A percentile compares a stretch with the other conserved stretches of the same genome.
These are phyloP conservation scores for Aureoboletus auriporus DNA, from an alignment of 768 basidiomycete species.

Conservation along the genomic window DNA sequence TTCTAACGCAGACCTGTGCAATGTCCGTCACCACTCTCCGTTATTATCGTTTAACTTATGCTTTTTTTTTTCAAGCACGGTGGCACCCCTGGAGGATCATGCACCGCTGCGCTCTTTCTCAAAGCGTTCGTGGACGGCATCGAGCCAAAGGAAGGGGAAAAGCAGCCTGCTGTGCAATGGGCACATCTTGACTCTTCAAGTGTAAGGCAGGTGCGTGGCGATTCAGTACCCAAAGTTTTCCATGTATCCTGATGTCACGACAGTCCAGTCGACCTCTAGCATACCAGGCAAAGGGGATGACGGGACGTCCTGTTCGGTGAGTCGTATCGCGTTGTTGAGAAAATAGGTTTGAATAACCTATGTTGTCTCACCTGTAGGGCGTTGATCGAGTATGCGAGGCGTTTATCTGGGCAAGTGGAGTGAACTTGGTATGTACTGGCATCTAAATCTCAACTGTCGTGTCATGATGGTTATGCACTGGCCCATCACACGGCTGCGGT, in stretches of 20 bases:
- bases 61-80: conserved; percentile 46
- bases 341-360: neutral
- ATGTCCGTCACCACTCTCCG: conserved; percentile 25
- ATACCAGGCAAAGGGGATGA: conserved; percentile 75
- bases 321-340: conserved; percentile 15
- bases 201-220: conserved; percentile 57
- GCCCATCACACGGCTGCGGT: too few relatives aligned
- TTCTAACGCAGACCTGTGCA: conserved; percentile 80
- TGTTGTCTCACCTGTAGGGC: conserved; percentile 17
- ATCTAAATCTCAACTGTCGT: too few relatives aligned
- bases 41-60: neutral
- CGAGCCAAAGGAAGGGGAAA: conserved; percentile 54
- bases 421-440: too few relatives aligned
- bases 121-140: conserved; percentile 78
- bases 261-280: conserved; percentile 50
- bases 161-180: conserved; percentile 62
- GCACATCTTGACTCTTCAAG: conserved; percentile 87
- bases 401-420: conserved; percentile 19
- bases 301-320: conserved; percentile 74
- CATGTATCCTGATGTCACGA: too few relatives aligned
- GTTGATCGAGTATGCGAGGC: conserved; percentile 30
- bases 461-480: too few relatives aligned
- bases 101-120: conserved; percentile 85
- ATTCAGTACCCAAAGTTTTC: too few relatives aligned
- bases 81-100: conserved; percentile 65